Evolutionary conservation across 2,329 filamentous ascomycete species (phyloP), one percentile per base, ranked within the genome.

Genomic region (Colletotrichum tofieldiae): DNA sequence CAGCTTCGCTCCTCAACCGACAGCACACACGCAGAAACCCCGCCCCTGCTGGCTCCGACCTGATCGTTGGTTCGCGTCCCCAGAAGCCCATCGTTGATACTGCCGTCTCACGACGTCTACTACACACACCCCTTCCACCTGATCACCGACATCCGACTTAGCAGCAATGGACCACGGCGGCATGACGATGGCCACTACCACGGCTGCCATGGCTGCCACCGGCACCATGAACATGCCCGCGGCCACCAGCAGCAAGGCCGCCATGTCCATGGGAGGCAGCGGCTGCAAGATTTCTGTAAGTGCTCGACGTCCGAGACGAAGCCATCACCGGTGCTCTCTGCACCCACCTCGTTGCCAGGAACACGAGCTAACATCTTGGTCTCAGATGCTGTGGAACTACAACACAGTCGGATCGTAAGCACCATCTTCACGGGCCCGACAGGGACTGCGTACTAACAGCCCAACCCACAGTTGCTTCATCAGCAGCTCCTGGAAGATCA

Each of bases 351-450:
- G 8, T 18, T 20, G 0, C 26, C 26, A n/a, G 11, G 26, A 26
- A 20, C 18, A 54, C 41, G 37, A 35, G 29, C 72, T 76, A 71
- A 75, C 29, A 49, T 1, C 3, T 45, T 18, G 55, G 55, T 12
- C 26, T 37, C 52, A 93, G 92, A 95, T 94, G 93, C 84, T 94
- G 51, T 94, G 93, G 92, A 95, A 94, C 81, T 94, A 92, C 92
- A 86, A 93, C 80, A 92, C 91, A 3, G 84, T 55, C 93, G 78
- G 90, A 93, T 79, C 52, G 52, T 55, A 55, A 82, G 91, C 26
- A 94, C 91, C 82, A 96, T 96, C 86, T 87, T 96, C 78, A 83
- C 92, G 32, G 12, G 45, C 56, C 4, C 26, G 11, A 12, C 29
- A 37, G 3, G 59, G n/a, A 39, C 12, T 16, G 18, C 4, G 14